Base-by-base conservation (phyloP, 2,329 filamentous ascomycete genomes). In the Aspergillus hiratsukae region DNA sequence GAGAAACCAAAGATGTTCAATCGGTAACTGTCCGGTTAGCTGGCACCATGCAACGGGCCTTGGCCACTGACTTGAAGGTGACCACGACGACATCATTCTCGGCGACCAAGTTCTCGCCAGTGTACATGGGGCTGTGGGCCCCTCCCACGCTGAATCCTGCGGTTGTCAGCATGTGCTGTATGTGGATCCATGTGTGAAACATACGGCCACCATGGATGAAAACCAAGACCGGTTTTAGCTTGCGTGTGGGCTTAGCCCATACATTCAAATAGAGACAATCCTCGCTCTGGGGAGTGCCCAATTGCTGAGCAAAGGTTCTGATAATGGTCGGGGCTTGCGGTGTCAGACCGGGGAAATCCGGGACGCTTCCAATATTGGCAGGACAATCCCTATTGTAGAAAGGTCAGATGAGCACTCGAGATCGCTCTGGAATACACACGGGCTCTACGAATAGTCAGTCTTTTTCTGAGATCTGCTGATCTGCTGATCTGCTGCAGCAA, bases 1-100 rank as follows among this genome's bases (percentile, higher is more conserved):
- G 73, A 69, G 57, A 76, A 78, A 5, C 76, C 75, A 54, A 78
- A 76, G 52, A 78, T 72, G 53, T 73, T 74, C 35, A 75, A n/a
- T 3, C 74, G 71, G 59, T 76, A 76, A 61, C 63, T 63, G 17
- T 2, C 14, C 25, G 8, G 40, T 56, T 31, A 55, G 51, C 40
- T 54, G n/a, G 45, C 4, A 9, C 8, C 27, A 5, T 37, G 3
- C n/a, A n/a, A 52, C 14, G 1, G 28, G 35, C 4, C n/a, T 7
- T 23, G n/a, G 19, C 3, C 14, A 56, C 55, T 43, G 19, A 62
- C 61, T 78, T 79, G 57, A 77, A 67, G 0, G 73, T 73, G 1
- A 78, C 73, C 1, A 78, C 69, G 9, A 79, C 61, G n/a, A 74
- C 65, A 29, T 76, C 72, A 54, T 74, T 69, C 8, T 70, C 64